Evolutionary conservation across 148 eudicot genomes (phyloP).

Genomic region (Cornus controversa): DNA sequence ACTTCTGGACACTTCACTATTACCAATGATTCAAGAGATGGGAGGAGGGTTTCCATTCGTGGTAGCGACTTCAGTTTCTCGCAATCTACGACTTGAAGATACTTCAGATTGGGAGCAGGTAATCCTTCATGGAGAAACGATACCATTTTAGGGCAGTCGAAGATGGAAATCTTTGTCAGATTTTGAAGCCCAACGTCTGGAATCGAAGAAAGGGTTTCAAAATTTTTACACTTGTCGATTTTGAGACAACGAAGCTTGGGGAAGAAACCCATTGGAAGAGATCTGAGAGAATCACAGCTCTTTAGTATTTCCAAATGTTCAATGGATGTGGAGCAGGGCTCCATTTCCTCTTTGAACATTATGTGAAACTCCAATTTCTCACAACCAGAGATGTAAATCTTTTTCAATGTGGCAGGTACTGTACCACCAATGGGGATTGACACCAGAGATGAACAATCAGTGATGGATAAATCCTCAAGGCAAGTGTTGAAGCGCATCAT

Average conservation of each 20-base stretch:
- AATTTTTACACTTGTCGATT: background rate
- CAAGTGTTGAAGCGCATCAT: background rate
- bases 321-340: too few species aligned
- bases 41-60: background rate
- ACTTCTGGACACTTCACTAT: background rate
- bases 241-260: background rate
- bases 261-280: background rate
- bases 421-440: background rate
- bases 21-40: background rate
- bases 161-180: too few species aligned
- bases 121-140: background rate
- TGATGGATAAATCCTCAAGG: background rate
- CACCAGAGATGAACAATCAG: background rate
- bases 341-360: too few species aligned
- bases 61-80: background rate
- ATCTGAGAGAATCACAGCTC: too few species aligned
- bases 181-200: background rate
- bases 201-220: background rate
- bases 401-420: background rate
- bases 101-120: background rate
- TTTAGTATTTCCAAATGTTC: too few species aligned
- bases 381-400: too few species aligned
- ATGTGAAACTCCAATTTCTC: background rate
- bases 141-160: too few species aligned
- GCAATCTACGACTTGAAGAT: rapidly evolving